phyloP scores from a whole-genome alignment of 257 asterid genomes.

The Salvia hispanica region DNA sequence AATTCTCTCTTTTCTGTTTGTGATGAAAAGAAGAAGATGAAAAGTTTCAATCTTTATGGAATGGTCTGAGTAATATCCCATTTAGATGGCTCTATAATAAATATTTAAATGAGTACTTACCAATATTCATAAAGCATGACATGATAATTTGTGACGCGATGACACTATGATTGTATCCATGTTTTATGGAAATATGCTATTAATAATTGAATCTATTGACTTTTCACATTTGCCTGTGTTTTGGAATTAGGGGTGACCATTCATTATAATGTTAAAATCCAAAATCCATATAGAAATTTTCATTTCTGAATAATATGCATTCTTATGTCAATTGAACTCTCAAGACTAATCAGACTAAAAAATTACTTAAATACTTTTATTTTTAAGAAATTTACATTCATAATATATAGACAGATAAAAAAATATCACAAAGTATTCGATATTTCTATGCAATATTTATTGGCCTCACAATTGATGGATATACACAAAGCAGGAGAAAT shows the following conservation, averaged over 20 bases:
- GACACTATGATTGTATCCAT: conserved; percentile 2
- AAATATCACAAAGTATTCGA: too few species aligned
- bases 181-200: not conserved
- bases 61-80: conserved; percentile 2
- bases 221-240: too few species aligned
- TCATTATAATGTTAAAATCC: not conserved
- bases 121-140: not conserved
- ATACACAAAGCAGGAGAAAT: too few species aligned
- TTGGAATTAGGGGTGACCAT: not conserved
- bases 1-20: not conserved
- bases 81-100: not conserved
- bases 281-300: too few species aligned
- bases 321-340: too few species aligned
- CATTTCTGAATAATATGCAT: too few species aligned
- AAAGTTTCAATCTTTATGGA: conserved; percentile 3
- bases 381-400: too few species aligned
- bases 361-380: too few species aligned
- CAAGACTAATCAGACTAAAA: too few species aligned
- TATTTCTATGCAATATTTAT: too few species aligned
- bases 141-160: conserved; percentile 19
- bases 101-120: not conserved
- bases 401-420: too few species aligned
- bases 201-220: not conserved
- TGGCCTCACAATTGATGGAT: too few species aligned
- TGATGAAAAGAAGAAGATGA: not conserved